A percentile compares a stretch with the other conserved stretches of the same genome.
Conservation (phyloP, 371 early-diverging fungal genomes). For the Syncephalastrum racemosum region DNA sequence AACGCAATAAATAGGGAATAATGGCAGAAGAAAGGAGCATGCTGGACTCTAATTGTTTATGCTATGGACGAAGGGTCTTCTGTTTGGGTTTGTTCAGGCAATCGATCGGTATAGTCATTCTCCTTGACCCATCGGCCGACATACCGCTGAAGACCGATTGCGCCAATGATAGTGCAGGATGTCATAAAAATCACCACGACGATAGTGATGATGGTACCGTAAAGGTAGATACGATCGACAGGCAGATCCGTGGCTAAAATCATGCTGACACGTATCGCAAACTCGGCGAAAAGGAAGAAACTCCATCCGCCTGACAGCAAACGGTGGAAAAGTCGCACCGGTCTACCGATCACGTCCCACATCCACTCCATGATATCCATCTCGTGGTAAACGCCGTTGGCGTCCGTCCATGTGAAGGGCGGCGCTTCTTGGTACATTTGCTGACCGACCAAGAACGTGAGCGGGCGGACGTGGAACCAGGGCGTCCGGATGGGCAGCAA, state of each 20-base stretch:
- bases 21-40: too few species aligned
- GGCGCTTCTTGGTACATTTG: slow-evolving; percentile 27
- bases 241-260: slow-evolving; percentile 3
- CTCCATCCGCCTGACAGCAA: slow-evolving; percentile 9
- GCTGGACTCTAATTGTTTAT: too few species aligned
- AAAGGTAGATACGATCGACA: slow-evolving; percentile 21
- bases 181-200: slow-evolving; percentile 6
- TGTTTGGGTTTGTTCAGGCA: too few species aligned
- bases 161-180: slow-evolving; percentile 1
- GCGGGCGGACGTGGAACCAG: slow-evolving; percentile 30
- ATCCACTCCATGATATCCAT: slow-evolving; percentile 25
- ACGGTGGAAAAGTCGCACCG: slow-evolving; percentile 2
- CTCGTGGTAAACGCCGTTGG: slow-evolving; percentile 17
- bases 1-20: too few species aligned
- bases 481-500: slow-evolving; percentile 41
- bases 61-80: too few species aligned
- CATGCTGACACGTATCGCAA: slow-evolving; percentile 10
- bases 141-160: not conserved
- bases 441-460: slow-evolving; percentile 29
- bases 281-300: slow-evolving; percentile 1
- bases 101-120: slow-evolving; percentile 1
- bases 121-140: not conserved
- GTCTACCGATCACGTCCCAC: slow-evolving; percentile 17
- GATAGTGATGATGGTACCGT: slow-evolving; percentile 20
- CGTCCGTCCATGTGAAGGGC: slow-evolving; percentile 23